phyloP scores from a whole-genome alignment of 106 monocot genomes.

The Gastrodia elata region DNA sequence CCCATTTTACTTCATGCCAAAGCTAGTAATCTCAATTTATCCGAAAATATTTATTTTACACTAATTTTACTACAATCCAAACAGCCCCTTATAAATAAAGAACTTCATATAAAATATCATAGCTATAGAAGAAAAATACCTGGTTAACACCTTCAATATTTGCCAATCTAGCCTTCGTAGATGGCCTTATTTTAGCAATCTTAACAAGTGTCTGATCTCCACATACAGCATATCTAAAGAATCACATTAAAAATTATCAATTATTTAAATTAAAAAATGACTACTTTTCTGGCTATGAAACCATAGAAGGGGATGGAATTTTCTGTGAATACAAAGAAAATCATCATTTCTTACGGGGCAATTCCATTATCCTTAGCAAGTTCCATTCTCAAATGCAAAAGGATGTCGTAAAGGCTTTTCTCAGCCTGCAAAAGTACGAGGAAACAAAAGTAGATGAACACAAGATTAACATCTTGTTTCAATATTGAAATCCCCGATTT shows the following conservation, averaged over 20 bases:
- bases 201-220: slow-evolving; percentile 82
- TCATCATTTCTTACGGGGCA: slow-evolving; percentile 69
- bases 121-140: slow-evolving; percentile 29
- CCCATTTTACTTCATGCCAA: too few species aligned
- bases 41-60: too few species aligned
- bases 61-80: too few species aligned
- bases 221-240: slow-evolving; percentile 88
- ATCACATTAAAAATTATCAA: too few species aligned
- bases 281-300: not conserved
- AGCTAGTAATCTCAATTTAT: too few species aligned
- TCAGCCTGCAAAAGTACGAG: slow-evolving; percentile 42
- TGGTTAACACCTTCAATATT: slow-evolving; percentile 97
- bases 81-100: too few species aligned
- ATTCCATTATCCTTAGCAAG: slow-evolving; percentile 80
- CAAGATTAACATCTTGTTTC: not conserved
- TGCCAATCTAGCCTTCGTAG: slow-evolving; percentile 75
- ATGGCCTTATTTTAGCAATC: slow-evolving; percentile 74
- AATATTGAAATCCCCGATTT: not conserved
- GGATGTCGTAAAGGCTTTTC: slow-evolving; percentile 48
- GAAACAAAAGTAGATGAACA: not conserved
- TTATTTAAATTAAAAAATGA: not conserved
- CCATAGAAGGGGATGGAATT: not conserved
- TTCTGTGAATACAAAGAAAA: not conserved
- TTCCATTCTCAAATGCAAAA: slow-evolving; percentile 66
- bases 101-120: not conserved